These are phyloP conservation scores for Lepidium sativum DNA, from an alignment of 345 rosid genomes.

Conservation along the genomic window DNA sequence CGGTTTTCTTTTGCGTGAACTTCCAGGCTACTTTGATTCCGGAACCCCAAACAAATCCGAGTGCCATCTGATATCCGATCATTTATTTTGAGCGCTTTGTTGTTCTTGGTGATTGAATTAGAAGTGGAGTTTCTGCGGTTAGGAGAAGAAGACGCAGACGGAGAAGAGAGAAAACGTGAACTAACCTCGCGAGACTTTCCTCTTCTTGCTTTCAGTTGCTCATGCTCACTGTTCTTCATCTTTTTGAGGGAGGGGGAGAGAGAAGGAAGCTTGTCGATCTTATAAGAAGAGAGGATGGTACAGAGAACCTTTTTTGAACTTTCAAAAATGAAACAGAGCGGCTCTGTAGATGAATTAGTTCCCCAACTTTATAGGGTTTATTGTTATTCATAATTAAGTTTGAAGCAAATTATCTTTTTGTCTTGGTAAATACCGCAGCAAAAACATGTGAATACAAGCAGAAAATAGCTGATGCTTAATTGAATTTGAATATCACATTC, in stretches of 20 bases:
- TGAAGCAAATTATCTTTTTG: neutral
- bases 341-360: constrained; percentile 18
- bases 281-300: neutral
- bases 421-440: neutral
- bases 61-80: constrained; percentile 10
- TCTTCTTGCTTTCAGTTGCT: constrained; percentile 33
- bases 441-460: neutral
- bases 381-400: constrained; percentile 2
- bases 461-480: constrained; percentile 1
- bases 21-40: constrained; percentile 8
- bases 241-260: neutral
- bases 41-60: neutral
- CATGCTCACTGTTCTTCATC: constrained; percentile 40
- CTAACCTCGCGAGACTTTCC: constrained; percentile 49
- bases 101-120: constrained; percentile 23
- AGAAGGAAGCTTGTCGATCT: constrained; percentile 2
- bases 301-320: neutral
- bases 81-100: neutral
- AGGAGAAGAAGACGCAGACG: constrained; percentile 30
- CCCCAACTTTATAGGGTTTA: constrained; percentile 25
- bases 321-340: constrained; percentile 29
- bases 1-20: constrained; percentile 39
- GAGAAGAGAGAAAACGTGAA: constrained; percentile 61
- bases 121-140: constrained; percentile 31
- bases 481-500: constrained; percentile 23